Evolutionary conservation across 331 rosid species (phyloP), one percentile per base, ranked within the genome.

Genomic region (Phaseolus coccineus): DNA sequence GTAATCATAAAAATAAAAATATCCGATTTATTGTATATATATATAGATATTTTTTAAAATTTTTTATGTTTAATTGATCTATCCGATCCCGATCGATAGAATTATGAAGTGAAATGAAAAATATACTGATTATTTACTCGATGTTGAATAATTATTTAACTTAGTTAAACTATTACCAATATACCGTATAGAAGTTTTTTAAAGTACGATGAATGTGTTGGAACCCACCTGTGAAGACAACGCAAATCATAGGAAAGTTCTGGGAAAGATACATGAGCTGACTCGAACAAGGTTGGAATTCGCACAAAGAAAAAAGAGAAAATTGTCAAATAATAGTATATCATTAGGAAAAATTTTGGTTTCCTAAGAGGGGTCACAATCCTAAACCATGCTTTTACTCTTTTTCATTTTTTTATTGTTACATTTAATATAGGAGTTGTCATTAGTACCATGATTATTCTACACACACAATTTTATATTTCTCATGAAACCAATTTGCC

Each of bases 341-440:
- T 74, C 74, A 87, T 82, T 80, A 27, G 42, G 22, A 78, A 80
- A 73, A 72, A 73, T 57, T 81, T 44, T 77, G 77, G 90, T 82
- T 87, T 90, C 89, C 85, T 68, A 47, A 61, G 42, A 75, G 76
- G 81, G 47, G 89, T 92, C 89, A 85, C 65, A 79, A 39, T 80
- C 74, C 81, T 84, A 90, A 88, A 87, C 88, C 85, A 81, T 83
- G 77, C 74, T 72, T 64, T 83, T 65, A 84, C 57, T 79, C 67
- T 68, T 75, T 40, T 5, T 3, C 62, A 27, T 30, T 28, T 42
- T 58, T 68, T 44, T 52, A 56, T 66, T 24, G 77, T 71, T 30
- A 9, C 35, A 27, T 77, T 66, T 56, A 81, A 68, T 72, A 75
- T 51, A 37, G 30, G 28, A 77, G 66, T 74, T 73, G 58, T 75